These are phyloP conservation scores for Themeda triandra DNA, from an alignment of 176 grass and related monocot species.

Conservation along the genomic window DNA sequence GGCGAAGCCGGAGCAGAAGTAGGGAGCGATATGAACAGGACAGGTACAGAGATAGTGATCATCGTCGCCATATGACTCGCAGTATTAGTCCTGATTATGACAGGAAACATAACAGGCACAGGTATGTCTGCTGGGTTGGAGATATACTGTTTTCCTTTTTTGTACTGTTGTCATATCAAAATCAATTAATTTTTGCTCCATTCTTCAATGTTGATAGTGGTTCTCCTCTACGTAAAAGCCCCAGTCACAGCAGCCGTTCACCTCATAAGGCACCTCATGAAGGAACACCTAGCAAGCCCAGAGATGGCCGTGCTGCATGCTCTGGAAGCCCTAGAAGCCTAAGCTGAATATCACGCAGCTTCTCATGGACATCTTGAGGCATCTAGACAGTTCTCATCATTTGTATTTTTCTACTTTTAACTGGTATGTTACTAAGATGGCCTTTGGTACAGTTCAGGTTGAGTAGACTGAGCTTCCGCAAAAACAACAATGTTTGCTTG, in stretches of 20 bases:
- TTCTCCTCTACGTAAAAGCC: conserved; percentile 41
- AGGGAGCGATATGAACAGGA: conserved; percentile 32
- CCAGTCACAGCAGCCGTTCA: conserved; percentile 44
- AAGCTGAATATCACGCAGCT: not conserved
- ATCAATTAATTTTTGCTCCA: not conserved
- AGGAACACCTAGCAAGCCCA: conserved; percentile 20
- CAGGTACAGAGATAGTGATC: conserved; percentile 36
- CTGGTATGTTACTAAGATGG: conserved; percentile 4
- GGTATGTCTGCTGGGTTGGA: conserved; percentile 13
- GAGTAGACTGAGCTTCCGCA: not conserved
- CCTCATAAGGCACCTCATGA: conserved; percentile 24
- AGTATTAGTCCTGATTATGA: conserved; percentile 60
- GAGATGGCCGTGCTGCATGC: conserved; percentile 8
- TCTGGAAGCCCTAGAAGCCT: conserved; percentile 11
- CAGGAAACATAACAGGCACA: conserved; percentile 35
- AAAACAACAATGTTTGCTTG: not conserved
- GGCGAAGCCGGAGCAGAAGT: conserved; percentile 37
- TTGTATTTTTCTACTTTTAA: conserved; percentile 19
- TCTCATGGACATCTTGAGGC: not conserved
- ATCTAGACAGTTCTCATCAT: conserved; percentile 22
- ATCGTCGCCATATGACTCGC: conserved; percentile 21
- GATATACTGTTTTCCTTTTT: not conserved
- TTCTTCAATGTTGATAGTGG: conserved; percentile 35
- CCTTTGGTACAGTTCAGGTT: conserved; percentile 2
- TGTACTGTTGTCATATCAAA: not conserved